These are phyloP conservation scores for Leccinum griseonigrum DNA, from an alignment of 1,284 basidiomycete genomes.

Conservation along the genomic window DNA sequence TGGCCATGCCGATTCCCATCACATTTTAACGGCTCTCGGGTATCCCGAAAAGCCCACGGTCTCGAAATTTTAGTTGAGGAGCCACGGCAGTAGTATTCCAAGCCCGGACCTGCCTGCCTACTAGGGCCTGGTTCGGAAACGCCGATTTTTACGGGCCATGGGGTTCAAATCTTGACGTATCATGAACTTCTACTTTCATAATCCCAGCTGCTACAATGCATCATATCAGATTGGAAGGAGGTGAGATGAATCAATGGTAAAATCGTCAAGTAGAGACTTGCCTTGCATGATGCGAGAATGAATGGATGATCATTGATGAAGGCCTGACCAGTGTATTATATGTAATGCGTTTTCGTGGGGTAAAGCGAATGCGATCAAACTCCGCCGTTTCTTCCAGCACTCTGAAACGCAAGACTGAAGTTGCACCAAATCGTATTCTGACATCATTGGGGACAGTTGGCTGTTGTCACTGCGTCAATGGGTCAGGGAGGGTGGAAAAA, in stretches of 20 bases:
- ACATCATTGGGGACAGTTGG: too few species aligned
- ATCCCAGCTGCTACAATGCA: neutral
- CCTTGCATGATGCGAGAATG: neutral
- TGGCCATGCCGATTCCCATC: neutral
- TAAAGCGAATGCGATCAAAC: neutral
- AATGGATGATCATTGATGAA: too few species aligned
- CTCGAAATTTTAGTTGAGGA: neutral
- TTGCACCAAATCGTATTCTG: too few species aligned
- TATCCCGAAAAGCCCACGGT: neutral
- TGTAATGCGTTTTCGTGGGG: neutral
- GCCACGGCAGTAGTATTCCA: neutral
- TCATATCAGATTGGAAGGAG: neutral
- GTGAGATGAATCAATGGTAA: neutral
- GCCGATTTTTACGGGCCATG: neutral
- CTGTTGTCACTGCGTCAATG: too few species aligned
- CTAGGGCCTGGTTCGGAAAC: neutral
- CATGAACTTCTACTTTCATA: neutral
- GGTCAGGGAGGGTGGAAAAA: neutral
- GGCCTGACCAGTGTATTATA: too few species aligned
- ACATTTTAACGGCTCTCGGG: neutral
- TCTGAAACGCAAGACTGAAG: too few species aligned
- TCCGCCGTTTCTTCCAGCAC: neutral
- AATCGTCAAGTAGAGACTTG: neutral
- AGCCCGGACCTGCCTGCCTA: neutral
- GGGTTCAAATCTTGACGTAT: neutral